Evolutionary conservation across 2,329 filamentous ascomycete species (phyloP), one percentile per base, ranked within the genome.

Genomic region (Aspergillus costaricaensis): DNA sequence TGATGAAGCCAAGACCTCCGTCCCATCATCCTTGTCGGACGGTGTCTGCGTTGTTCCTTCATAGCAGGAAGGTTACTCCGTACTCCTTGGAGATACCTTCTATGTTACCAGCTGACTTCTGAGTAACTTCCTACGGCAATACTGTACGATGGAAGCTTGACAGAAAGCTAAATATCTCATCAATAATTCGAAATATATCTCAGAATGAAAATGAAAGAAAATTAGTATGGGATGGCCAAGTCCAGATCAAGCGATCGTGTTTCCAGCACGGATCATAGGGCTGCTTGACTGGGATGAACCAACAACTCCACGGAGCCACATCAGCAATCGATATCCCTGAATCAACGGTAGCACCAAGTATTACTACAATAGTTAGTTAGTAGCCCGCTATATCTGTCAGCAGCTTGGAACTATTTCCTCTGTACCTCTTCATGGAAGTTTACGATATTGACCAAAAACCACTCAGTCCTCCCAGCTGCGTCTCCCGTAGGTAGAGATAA

Each of bases 401-500:
- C 17, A 19, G 3, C 2, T 44, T 23, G 19, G 9, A 12, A 14
- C 32, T 36, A 36, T 14, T 36, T 14, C 12, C 32, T 36, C 32
- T 36, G 32, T 36, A 30, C 27, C 27, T 30, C 27, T 30, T 1
- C 27, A 5, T 3, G 32, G 32, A 36, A 36, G 10, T 14, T 15
- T 36, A 15, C 32, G 1, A 14, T 36, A 36, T 36, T 21, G 12
- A 44, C 41, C 41, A 19, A 19, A 5, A 17, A 19, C 17, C n/a
- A 12, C 38, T 41, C 7, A 9, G 43, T 47, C 9, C 17, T 47
- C 3, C 27, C 27, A 30, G 21, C 5, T 17, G 17, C 41, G 41
- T 44, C 49, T 55, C 25, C 32, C 32, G 32, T 51, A 57, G 49
- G 59, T 48, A 60, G 23, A 68, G 71, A 73, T 73, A 73, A 72